Conservation (phyloP, 169 alveolate species). For the Plasmodium gaboni region DNA sequence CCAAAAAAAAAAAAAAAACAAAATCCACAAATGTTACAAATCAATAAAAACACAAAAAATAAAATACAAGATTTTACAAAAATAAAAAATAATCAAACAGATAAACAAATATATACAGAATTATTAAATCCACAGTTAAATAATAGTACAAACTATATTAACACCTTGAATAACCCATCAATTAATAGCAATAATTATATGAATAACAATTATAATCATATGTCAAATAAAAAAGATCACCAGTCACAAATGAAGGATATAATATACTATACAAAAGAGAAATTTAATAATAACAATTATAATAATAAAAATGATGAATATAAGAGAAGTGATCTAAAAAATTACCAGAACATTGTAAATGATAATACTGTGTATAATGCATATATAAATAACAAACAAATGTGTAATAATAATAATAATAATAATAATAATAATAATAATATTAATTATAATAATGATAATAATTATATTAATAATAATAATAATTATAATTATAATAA, state of each 20-base stretch:
- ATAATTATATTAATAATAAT: background rate
- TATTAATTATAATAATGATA: background rate
- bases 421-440: background rate
- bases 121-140: constrained; percentile 15
- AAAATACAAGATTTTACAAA: background rate
- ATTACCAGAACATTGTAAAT: no score
- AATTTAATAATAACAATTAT: background rate
- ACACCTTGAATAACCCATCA: background rate
- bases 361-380: no score
- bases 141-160: constrained; percentile 17
- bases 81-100: constrained; percentile 14
- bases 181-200: constrained; percentile 24
- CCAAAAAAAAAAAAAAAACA: background rate
- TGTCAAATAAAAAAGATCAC: constrained; percentile 2
- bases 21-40: background rate
- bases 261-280: background rate
- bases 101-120: constrained; percentile 6
- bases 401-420: no score
- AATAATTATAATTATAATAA: background rate
- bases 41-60: constrained; percentile 1
- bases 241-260: background rate
- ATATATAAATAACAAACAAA: no score
- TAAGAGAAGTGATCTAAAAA: background rate
- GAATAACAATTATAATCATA: constrained; percentile 8
- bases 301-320: background rate